These are phyloP conservation scores for Penium margaritaceum DNA, from an alignment of 139 green algal species.

Conservation along the genomic window DNA sequence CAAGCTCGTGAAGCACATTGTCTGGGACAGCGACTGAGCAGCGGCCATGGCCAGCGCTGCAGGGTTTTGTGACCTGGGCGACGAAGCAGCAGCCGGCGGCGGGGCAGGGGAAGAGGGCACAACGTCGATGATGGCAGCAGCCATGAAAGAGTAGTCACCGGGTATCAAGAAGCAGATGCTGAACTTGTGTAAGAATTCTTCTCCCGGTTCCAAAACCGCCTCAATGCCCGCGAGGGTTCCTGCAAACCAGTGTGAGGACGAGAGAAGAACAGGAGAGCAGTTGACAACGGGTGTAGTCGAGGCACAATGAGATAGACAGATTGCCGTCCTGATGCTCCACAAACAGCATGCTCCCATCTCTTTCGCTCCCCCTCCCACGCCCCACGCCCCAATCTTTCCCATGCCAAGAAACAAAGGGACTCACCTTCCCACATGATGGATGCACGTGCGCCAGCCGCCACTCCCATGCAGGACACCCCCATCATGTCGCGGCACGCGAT, in stretches of 20 bases:
- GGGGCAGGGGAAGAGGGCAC: background rate
- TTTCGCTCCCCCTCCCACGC: no score
- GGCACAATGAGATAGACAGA: background rate
- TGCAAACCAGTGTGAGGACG: background rate
- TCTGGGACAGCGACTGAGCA: background rate
- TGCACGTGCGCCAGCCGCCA: background rate
- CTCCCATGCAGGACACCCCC: conserved; percentile 30
- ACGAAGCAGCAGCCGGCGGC: background rate
- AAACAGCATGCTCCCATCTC: background rate
- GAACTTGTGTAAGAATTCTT: conserved; percentile 26
- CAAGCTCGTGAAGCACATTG: conserved; percentile 9
- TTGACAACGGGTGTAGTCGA: background rate
- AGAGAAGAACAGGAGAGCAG: background rate
- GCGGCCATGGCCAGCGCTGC: background rate
- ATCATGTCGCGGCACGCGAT: conserved; percentile 35
- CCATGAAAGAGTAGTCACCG: conserved; percentile 31
- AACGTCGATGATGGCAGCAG: conserved; percentile 7
- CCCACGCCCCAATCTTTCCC: no score
- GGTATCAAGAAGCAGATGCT: conserved; percentile 36
- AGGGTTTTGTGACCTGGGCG: background rate
- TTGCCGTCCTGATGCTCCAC: background rate
- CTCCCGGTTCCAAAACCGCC: background rate
- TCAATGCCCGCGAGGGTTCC: conserved; percentile 1
- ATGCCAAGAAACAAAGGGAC: no score
- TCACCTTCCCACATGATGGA: conserved; percentile 37